phyloP scores from a whole-genome alignment of 1,139 yeast genomes.

The Saccharomyces hybrid region DNA sequence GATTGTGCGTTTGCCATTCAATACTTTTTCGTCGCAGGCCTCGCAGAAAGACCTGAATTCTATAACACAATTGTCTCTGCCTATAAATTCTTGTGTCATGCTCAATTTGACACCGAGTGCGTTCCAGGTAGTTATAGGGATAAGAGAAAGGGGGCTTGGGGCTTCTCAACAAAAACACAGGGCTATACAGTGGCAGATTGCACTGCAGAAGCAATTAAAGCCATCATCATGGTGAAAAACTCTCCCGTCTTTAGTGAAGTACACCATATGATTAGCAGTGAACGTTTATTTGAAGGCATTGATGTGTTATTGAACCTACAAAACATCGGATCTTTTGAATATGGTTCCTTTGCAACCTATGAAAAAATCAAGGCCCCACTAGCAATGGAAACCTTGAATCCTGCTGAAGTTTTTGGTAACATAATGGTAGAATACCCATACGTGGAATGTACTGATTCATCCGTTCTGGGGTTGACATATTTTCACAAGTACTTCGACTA shows the following conservation, averaged over 20 bases:
- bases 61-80: conserved; percentile 54
- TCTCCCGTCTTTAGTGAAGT: conserved; percentile 46
- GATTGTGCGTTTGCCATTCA: conserved; percentile 89
- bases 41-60: conserved; percentile 63
- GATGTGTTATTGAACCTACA: conserved; percentile 65
- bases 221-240: conserved; percentile 83
- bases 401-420: conserved; percentile 96
- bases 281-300: conserved; percentile 56
- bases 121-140: conserved; percentile 77
- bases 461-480: conserved; percentile 78
- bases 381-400: conserved; percentile 69
- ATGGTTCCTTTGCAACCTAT: conserved; percentile 89
- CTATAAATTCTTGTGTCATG: conserved; percentile 63
- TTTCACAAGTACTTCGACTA: conserved; percentile 62
- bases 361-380: conserved; percentile 81
- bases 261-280: conserved; percentile 44
- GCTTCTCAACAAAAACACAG: conserved; percentile 89
- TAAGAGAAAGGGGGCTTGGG: conserved; percentile 88
- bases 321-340: conserved; percentile 70
- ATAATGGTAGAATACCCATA: conserved; percentile 98
- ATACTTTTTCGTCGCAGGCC: conserved; percentile 69
- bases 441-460: conserved; percentile 95
- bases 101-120: conserved; percentile 81
- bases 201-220: conserved; percentile 92
- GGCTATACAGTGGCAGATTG: conserved; percentile 97